A percentile compares a stretch with the other conserved stretches of the same genome.
These are phyloP conservation scores for Suillus discolor DNA, from an alignment of 768 basidiomycete genomes.

Conservation along the genomic window DNA sequence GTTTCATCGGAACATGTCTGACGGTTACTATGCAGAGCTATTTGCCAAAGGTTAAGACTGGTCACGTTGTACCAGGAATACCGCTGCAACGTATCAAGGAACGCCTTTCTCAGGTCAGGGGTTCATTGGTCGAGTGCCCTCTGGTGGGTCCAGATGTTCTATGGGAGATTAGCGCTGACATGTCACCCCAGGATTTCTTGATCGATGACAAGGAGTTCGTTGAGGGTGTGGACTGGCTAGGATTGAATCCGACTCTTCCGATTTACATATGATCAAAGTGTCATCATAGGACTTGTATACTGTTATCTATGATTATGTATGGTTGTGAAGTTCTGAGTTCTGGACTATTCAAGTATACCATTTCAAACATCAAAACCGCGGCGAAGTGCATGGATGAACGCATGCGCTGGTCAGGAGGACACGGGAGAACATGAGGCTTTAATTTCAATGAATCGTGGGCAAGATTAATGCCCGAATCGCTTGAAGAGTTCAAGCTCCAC, in stretches of 20 bases:
- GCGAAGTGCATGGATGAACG: not conserved
- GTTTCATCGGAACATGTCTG: not conserved
- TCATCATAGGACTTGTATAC: not conserved
- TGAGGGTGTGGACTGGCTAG: conserved; percentile 70
- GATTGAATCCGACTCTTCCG: conserved; percentile 75
- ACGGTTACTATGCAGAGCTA: conserved; percentile 55
- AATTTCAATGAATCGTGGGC: not conserved
- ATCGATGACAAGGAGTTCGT: conserved; percentile 78
- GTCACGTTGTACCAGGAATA: conserved; percentile 78
- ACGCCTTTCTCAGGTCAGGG: conserved; percentile 67
- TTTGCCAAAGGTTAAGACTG: conserved; percentile 74
- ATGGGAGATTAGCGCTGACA: conserved; percentile 11
- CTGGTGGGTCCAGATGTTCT: conserved; percentile 46
- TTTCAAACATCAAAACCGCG: not conserved
- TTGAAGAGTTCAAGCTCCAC: conserved; percentile 6
- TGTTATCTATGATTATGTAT: not conserved
- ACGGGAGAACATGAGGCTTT: conserved; percentile 2
- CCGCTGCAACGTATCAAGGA: conserved; percentile 72
- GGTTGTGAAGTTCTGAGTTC: not conserved
- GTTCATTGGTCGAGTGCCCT: conserved; percentile 76
- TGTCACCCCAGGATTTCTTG: conserved; percentile 68
- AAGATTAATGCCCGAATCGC: not conserved
- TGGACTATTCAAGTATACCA: not conserved
- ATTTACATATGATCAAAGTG: conserved; percentile 60
- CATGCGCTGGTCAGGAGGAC: conserved; percentile 9